phyloP scores from a whole-genome alignment of 495 filamentous ascomycete genomes.

The Penicillium atrosanguineum region DNA sequence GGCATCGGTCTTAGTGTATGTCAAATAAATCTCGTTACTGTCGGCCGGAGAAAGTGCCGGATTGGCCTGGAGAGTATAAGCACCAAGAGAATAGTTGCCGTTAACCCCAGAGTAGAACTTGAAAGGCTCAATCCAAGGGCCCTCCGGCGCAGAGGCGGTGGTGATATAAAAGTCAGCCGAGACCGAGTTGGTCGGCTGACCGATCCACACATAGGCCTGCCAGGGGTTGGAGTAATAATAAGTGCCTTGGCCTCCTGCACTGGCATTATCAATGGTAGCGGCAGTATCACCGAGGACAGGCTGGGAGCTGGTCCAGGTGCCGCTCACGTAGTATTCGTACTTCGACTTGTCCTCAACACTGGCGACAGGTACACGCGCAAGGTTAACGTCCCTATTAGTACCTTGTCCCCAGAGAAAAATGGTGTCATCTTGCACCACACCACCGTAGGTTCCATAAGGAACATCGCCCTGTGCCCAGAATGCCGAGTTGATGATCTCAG shows the following conservation, averaged over 20 bases:
- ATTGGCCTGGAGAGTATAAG: constrained; percentile 28
- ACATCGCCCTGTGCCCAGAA: constrained; percentile 27
- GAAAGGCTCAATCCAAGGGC: constrained; percentile 26
- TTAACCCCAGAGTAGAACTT: constrained; percentile 25
- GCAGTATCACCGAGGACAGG: constrained; percentile 15
- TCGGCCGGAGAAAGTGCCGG: constrained; percentile 14
- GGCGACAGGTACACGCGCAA: constrained; percentile 1
- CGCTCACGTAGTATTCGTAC: constrained; percentile 3
- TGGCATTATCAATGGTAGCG: constrained; percentile 20
- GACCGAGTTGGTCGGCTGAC: constrained; percentile 17
- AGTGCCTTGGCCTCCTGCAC: constrained; percentile 30
- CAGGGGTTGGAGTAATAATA: constrained; percentile 27
- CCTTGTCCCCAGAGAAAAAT: constrained; percentile 29
- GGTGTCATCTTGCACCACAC: constrained; percentile 19
- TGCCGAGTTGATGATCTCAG: constrained; percentile 13
- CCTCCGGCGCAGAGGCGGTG: constrained; percentile 26
- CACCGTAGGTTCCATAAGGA: constrained; percentile 29
- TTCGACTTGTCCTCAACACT: constrained; percentile 2
- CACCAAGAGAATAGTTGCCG: constrained; percentile 9
- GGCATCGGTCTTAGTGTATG: constrained; percentile 22
- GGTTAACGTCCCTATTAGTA: constrained; percentile 4
- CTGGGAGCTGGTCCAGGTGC: constrained; percentile 19
- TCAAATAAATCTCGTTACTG: constrained; percentile 27
- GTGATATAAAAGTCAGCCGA: constrained; percentile 32
- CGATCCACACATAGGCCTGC: constrained; percentile 33